Evolutionary conservation across 768 basidiomycete genomes (phyloP), one percentile per base, ranked within the genome.

Genomic region (Dentipellis sp.): DNA sequence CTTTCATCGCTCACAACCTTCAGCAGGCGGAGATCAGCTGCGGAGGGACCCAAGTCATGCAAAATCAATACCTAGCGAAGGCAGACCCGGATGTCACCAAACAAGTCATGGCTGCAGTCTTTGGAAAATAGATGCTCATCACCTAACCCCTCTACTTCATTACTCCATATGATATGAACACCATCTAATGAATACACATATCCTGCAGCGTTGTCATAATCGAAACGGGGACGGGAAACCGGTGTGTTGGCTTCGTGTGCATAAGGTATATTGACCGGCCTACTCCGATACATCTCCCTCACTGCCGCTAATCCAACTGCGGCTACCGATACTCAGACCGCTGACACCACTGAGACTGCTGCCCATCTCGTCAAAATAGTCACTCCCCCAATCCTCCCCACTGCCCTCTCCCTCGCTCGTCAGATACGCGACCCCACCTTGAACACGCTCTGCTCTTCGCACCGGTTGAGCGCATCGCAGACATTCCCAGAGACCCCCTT

Each of bases 401-500:
- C 83, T 74, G 54, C 58, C 74, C 17, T 65, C 68, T 16, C 73
- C 74, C 10, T 68, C 80, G 16, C 75, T 62, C 11, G 52, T 19
- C 59, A 54, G 58, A 46, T 57, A 57, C 52, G 57, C 16, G 21
- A 47, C 36, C 40, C 52, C 71, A 21, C 67, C 68, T 12, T 37
- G 61, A 58, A 80, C 77, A 64, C 92, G 74, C 59, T 85, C 82
- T 10, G 84, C 86, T 56, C 76, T 75, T 58, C 73, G 76, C 21
- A 93, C 86, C 11, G 68, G 71, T 58, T 82, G 79, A 6, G 77
- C 78, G 65, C 94, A 97, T 52, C 94, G 76, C 55, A 95, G 67
- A 70, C 94, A 97, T 59, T 83, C 82, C 94, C 94, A 95, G 76
- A 51, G 71, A 65, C 36, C 77, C 70, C 76, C 78, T 21, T 74